Base-by-base conservation (phyloP, 169 alveolate species). In the Eimeria falciformis region DNA sequence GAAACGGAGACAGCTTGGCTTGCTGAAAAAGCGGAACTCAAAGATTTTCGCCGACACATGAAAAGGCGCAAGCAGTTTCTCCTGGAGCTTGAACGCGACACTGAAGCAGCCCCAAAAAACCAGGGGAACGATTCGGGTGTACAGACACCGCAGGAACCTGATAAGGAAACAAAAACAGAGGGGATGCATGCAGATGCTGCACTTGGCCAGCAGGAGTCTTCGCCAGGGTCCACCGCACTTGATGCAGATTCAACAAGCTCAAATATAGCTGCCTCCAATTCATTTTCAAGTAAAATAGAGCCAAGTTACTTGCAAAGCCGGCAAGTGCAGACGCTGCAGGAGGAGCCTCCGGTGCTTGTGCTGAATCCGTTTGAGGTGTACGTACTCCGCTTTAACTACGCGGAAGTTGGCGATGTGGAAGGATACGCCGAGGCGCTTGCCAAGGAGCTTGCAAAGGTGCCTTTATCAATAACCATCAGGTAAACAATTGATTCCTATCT, bases 391-490 rank as follows among this genome's bases (percentile, higher is more conserved):
- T 87, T 87, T 68, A 87, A 87, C 66, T 87, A 87, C 87, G 73
- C 92, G 45, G 92, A 87, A 87, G 92, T 87, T 50, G 79, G 83
- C 92, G 83, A 55, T 50, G 58, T 87, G 47, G 50, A 45, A 29
- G 55, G 79, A 40, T 87, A 87, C 83, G 92, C 92, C 0, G 92
- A 29, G 66, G 53, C 78, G 25, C 92, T 87, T 37, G 83, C 92
- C 33, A 23, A 9, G 78, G 85, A 69, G 58, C 92, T 87, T 23
- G 56, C 40, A 58, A 47, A 71, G n/a, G 87, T 29, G 45, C 92
- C 87, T 37, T 56, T 87, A 11, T 71, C 50, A 46, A 55, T 55
- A 25, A 50, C 89, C 29, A 81, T 81, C 29, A 37, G 77, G 89
- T 81, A 56, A 7, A 5, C 21, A 33, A 6, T 45, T 12, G 17